A percentile compares a stretch with the other conserved stretches of the same genome.
Evolutionary conservation across 768 basidiomycete species (phyloP).

Genomic region (Kwoniella botswanensis): DNA sequence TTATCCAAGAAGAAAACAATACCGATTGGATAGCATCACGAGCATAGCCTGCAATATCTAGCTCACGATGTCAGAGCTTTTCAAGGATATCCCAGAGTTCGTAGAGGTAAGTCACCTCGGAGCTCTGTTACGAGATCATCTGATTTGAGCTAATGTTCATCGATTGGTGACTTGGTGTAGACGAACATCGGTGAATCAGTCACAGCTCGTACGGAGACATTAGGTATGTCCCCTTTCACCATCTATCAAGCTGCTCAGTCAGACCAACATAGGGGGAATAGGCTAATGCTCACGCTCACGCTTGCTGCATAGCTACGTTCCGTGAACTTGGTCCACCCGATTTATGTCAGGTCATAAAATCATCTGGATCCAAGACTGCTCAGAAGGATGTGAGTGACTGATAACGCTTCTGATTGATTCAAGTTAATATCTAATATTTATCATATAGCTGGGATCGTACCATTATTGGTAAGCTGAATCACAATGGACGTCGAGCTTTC

Average conservation of each 20-base stretch:
- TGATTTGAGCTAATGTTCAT: slow-evolving; percentile 7
- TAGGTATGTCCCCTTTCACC: slow-evolving; percentile 66
- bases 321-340: slow-evolving; percentile 97
- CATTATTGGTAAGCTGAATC: slow-evolving; percentile 67
- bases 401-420: background rate
- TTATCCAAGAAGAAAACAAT: too few species aligned
- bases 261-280: background rate
- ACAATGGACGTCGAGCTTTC: background rate
- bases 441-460: slow-evolving; percentile 81
- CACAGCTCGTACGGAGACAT: slow-evolving; percentile 84
- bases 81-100: slow-evolving; percentile 87
- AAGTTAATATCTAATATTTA: slow-evolving; percentile 17
- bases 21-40: too few species aligned
- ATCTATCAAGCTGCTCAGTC: slow-evolving; percentile 27
- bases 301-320: slow-evolving; percentile 73
- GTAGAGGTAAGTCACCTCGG: slow-evolving; percentile 72
- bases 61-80: slow-evolving; percentile 59
- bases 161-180: slow-evolving; percentile 21
- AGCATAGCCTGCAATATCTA: background rate
- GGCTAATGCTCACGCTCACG: background rate
- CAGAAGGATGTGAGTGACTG: slow-evolving; percentile 78
- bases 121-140: background rate
- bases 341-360: slow-evolving; percentile 93
- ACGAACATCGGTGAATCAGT: slow-evolving; percentile 89
- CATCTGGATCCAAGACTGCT: slow-evolving; percentile 72